phyloP scores from a whole-genome alignment of 345 rosid species.

The Hibiscus trionum region DNA sequence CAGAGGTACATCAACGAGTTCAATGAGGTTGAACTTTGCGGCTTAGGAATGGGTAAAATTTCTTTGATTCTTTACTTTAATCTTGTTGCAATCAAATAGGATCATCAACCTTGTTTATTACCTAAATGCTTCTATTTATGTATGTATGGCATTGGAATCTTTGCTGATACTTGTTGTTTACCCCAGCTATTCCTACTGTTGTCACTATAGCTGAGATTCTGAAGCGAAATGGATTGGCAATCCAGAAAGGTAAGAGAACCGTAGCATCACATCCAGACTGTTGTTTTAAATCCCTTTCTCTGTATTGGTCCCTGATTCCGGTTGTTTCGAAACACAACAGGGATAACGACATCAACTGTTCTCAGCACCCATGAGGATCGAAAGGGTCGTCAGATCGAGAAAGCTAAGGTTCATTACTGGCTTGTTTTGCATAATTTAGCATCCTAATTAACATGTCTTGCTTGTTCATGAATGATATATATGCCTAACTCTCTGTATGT shows the following conservation, averaged over 20 bases:
- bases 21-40: conserved; percentile 30
- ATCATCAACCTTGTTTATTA: not conserved
- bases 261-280: no score
- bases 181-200: conserved; percentile 30
- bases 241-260: conserved; percentile 13
- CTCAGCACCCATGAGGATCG: conserved; percentile 6
- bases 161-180: not conserved
- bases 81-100: not conserved
- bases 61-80: not conserved
- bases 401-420: conserved; percentile 23
- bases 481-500: not conserved
- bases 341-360: conserved; percentile 16
- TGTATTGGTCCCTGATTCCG: not conserved
- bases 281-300: not conserved
- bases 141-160: not conserved
- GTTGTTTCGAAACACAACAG: conserved; percentile 15
- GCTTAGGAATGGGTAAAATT: conserved; percentile 33
- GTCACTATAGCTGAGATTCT: conserved; percentile 29
- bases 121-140: not conserved
- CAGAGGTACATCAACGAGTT: conserved; percentile 29
- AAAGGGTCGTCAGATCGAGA: conserved; percentile 17
- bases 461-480: not conserved
- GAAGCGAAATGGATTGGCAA: conserved; percentile 23
- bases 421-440: not conserved
- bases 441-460: not conserved